phyloP scores from a whole-genome alignment of 495 filamentous ascomycete species.

The Aspergillus cristatus region DNA sequence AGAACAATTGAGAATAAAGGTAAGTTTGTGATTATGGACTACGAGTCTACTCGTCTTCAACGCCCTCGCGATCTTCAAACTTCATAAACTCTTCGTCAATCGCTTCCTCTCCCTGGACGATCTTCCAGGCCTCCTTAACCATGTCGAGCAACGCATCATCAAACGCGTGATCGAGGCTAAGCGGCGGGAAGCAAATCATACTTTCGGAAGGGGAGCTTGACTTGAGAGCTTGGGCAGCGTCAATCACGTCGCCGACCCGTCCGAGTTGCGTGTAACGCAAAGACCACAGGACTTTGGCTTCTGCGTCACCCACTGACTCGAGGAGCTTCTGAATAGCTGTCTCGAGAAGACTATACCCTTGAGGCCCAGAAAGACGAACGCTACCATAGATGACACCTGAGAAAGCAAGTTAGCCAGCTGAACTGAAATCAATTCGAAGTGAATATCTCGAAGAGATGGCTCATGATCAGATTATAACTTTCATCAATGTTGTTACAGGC shows the following conservation, averaged over 20 bases:
- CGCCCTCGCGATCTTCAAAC: slow-evolving; percentile 35
- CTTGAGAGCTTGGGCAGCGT: slow-evolving; percentile 8
- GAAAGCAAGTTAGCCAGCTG: slow-evolving; percentile 35
- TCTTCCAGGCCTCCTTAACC: slow-evolving; percentile 55
- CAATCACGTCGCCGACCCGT: slow-evolving; percentile 11
- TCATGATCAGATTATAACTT: slow-evolving; percentile 66
- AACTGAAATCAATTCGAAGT: slow-evolving; percentile 7
- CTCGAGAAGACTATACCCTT: slow-evolving; percentile 37
- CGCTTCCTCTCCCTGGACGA: slow-evolving; percentile 43
- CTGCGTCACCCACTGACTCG: slow-evolving; percentile 18
- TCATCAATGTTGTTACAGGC: slow-evolving; percentile 82
- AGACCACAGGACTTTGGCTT: slow-evolving; percentile 46
- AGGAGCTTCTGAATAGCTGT: slow-evolving; percentile 49
- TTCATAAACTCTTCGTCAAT: slow-evolving; percentile 53
- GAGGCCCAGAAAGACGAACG: slow-evolving; percentile 24
- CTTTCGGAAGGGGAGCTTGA: slow-evolving; percentile 17
- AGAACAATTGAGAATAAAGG: too few relatives aligned
- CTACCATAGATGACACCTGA: slow-evolving; percentile 67
- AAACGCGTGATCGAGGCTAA: slow-evolving; percentile 55
- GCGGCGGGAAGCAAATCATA: slow-evolving; percentile 38
- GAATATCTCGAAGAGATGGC: slow-evolving; percentile 10
- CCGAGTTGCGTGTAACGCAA: slow-evolving; percentile 52
- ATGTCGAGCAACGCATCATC: slow-evolving; percentile 54
- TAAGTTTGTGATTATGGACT: too few relatives aligned
- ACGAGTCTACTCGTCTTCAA: slow-evolving; percentile 17